These are phyloP conservation scores for Morella rubra DNA, from an alignment of 306 rosid species.

Conservation along the genomic window DNA sequence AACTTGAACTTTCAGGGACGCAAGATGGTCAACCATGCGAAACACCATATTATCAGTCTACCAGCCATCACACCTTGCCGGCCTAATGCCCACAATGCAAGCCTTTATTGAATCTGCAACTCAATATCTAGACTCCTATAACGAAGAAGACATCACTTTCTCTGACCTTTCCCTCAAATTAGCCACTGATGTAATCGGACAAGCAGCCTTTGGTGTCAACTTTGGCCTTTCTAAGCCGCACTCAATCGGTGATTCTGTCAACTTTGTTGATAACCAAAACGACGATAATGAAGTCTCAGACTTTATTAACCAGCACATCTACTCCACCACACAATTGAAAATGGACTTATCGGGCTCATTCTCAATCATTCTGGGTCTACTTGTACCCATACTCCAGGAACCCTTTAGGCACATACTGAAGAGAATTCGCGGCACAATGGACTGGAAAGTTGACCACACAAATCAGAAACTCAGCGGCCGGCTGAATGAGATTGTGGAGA, in stretches of 20 bases:
- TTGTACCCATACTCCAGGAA: slow-evolving; percentile 74
- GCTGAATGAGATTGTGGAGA: slow-evolving; percentile 65
- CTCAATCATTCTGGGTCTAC: slow-evolving; percentile 83
- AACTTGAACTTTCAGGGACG: slow-evolving; percentile 56
- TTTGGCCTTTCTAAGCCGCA: slow-evolving; percentile 69
- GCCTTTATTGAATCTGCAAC: slow-evolving; percentile 72
- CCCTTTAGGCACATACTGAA: slow-evolving; percentile 78
- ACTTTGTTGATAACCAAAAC: slow-evolving; percentile 9
- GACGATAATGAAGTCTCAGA: slow-evolving; percentile 54
- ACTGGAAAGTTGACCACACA: slow-evolving; percentile 71
- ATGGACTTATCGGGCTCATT: slow-evolving; percentile 92
- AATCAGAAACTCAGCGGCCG: slow-evolving; percentile 54
- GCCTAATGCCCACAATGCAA: slow-evolving; percentile 84
- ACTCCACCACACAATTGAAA: slow-evolving; percentile 82
- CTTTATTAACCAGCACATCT: slow-evolving; percentile 76
- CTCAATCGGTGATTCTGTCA: slow-evolving; percentile 29
- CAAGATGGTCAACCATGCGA: slow-evolving; percentile 90
- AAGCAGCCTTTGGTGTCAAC: slow-evolving; percentile 90
- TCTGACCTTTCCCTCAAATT: slow-evolving; percentile 70
- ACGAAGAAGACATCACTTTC: slow-evolving; percentile 50
- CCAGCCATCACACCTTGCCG: slow-evolving; percentile 75
- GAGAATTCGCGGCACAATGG: slow-evolving; percentile 92
- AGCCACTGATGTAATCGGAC: slow-evolving; percentile 80
- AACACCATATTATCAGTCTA: slow-evolving; percentile 70
- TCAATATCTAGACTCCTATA: slow-evolving; percentile 47